Evolutionary conservation across 768 basidiomycete genomes (phyloP).

Genomic region (Mycena alexandri): DNA sequence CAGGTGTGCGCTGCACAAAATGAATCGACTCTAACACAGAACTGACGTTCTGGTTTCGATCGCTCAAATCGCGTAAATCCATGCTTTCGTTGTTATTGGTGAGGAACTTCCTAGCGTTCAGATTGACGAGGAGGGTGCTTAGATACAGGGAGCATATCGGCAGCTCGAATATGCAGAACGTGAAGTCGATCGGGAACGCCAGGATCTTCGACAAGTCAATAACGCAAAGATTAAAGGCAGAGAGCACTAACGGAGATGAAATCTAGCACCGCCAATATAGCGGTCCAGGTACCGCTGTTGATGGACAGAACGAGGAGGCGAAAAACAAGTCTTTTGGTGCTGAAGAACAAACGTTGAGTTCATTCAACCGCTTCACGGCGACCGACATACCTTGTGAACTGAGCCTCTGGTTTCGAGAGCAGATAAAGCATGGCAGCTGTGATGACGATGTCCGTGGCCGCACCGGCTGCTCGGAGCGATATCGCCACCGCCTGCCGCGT

Average conservation of each 20-base stretch:
- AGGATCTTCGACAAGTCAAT: slow-evolving; percentile 15
- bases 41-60: not conserved
- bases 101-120: slow-evolving; percentile 45
- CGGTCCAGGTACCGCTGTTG: slow-evolving; percentile 38
- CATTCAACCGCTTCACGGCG: too few species aligned
- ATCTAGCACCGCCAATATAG: slow-evolving; percentile 31
- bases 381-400: slow-evolving; percentile 14
- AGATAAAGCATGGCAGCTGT: slow-evolving; percentile 13
- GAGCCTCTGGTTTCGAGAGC: not conserved
- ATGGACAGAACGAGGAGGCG: slow-evolving; percentile 31
- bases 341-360: not conserved
- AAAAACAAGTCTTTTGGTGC: slow-evolving; percentile 23
- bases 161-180: slow-evolving; percentile 42
- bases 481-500: slow-evolving; percentile 18
- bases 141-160: slow-evolving; percentile 50
- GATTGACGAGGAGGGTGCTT: slow-evolving; percentile 47
- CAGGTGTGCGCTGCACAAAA: slow-evolving; percentile 2
- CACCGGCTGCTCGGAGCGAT: slow-evolving; percentile 18
- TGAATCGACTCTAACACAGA: slow-evolving; percentile 3
- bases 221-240: not conserved
- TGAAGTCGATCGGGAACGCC: slow-evolving; percentile 26
- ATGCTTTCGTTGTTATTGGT: slow-evolving; percentile 1
- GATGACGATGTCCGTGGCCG: slow-evolving; percentile 22
- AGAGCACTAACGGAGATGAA: slow-evolving; percentile 25
- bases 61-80: slow-evolving; percentile 13